Evolutionary conservation across 768 basidiomycete genomes (phyloP).

Genomic region (Termitomyces sp.): DNA sequence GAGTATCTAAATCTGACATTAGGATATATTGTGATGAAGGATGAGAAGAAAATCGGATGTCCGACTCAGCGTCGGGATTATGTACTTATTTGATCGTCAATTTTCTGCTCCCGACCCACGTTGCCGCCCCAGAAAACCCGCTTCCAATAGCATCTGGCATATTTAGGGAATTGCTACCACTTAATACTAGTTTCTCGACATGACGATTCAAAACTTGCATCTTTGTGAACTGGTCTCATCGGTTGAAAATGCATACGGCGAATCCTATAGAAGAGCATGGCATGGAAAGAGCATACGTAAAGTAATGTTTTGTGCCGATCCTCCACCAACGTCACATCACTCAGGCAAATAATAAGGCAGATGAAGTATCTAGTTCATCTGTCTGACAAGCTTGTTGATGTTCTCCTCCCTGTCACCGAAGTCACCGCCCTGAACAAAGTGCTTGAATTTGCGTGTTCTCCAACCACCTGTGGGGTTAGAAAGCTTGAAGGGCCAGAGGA

Average conservation of each 20-base stretch:
- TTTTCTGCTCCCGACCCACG: neutral
- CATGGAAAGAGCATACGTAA: constrained; percentile 11
- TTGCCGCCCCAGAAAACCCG: neutral
- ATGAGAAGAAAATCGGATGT: neutral
- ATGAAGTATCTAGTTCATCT: constrained; percentile 72
- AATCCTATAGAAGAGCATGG: constrained; percentile 17
- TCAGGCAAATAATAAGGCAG: constrained; percentile 8
- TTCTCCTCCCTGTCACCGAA: constrained; percentile 95
- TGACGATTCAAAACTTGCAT: neutral
- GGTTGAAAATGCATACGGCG: constrained; percentile 16
- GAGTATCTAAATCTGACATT: constrained; percentile 16
- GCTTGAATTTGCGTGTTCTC: constrained; percentile 97
- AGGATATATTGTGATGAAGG: neutral
- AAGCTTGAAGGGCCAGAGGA: constrained; percentile 99
- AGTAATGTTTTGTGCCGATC: constrained; percentile 15
- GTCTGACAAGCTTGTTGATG: constrained; percentile 97
- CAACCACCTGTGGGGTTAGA: constrained; percentile 99
- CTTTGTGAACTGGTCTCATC: neutral
- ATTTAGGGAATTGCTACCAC: neutral
- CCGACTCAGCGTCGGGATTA: neutral
- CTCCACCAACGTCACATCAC: constrained; percentile 13
- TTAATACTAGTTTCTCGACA: neutral
- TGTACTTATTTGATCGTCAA: neutral
- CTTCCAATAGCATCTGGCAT: neutral
- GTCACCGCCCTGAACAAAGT: constrained; percentile 94